Base-by-base conservation (phyloP, 2,329 filamentous ascomycete genomes). In the Cladosporium oxysporum region DNA sequence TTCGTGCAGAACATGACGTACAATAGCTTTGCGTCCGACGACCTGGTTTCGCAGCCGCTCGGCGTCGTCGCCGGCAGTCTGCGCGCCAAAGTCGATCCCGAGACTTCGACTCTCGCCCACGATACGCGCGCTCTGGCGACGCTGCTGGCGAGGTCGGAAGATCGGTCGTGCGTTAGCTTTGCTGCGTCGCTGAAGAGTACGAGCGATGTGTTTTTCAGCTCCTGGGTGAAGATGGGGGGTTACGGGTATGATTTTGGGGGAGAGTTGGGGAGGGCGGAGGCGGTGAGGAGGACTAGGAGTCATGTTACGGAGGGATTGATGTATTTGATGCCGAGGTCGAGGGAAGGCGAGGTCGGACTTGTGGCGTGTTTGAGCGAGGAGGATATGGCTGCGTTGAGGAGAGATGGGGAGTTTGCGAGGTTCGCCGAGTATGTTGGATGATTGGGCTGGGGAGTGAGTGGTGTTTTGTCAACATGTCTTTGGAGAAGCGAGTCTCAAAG, bases 151-250 rank as follows among this genome's bases (percentile, higher is more conserved):
- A 69, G 71, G 6, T 66, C 73, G 2, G n/a, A 16, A 10, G 58
- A 61, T 10, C 35, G 21, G n/a, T 35, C 28, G 0, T 23, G n/a
- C 7, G 31, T 66, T 72, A 75, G 75, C 0, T 67, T 82, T 3
- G 77, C 75, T 0, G 78, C 78, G 0, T 73, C 70, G 3, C 61
- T 82, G 2, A 76, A 82, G 35, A 67, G 76, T 0, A 71, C 78
- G 0, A 72, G 71, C 0, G 83, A 85, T 50, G 73, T 87, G 2
- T 81, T 83, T 76, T 67, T 87, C 6, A 86, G 83, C 66, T 87
- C 84, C 0, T 88, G 84, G 85, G 79, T 79, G 0, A 83, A 83
- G 64, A 71, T 83, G 3, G 73, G 79, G 5, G 76, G 74, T 18
- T 83, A 82, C 67, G 73, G 78, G 0, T 73, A 82, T 7, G 82